A percentile compares a stretch with the other conserved stretches of the same genome.
Evolutionary conservation across 371 early-diverging fungal species (phyloP).

Genomic region (Smittium culicis): DNA sequence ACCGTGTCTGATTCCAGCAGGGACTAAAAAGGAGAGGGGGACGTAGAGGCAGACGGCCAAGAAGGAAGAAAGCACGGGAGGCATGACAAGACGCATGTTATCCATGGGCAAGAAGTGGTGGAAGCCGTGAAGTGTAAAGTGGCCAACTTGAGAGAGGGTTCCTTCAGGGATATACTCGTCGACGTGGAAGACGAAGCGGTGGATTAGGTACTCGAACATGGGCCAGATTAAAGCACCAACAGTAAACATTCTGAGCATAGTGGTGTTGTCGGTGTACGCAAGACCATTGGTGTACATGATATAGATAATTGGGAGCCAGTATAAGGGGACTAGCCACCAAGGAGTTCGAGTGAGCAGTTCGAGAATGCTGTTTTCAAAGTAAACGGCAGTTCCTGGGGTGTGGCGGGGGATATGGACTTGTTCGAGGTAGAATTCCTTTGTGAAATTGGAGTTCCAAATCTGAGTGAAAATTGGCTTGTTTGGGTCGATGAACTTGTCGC

Average conservation of each 20-base stretch:
- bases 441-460: constrained; percentile 50
- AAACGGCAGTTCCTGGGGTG: constrained; percentile 53
- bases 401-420: constrained; percentile 87
- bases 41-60: constrained; percentile 42
- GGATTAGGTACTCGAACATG: constrained; percentile 64
- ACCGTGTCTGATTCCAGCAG: constrained; percentile 36
- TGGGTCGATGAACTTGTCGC: constrained; percentile 64
- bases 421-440: constrained; percentile 67
- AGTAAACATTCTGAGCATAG: constrained; percentile 34
- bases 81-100: constrained; percentile 88
- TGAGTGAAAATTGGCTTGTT: constrained; percentile 68
- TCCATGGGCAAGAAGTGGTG: constrained; percentile 96
- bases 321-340: constrained; percentile 79
- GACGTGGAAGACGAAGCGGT: constrained; percentile 85
- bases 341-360: constrained; percentile 76
- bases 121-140: constrained; percentile 85
- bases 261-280: constrained; percentile 22
- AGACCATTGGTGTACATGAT: constrained; percentile 18
- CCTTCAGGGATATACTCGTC: constrained; percentile 77
- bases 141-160: constrained; percentile 50
- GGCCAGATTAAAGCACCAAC: constrained; percentile 71
- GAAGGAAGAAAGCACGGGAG: constrained; percentile 59
- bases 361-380: constrained; percentile 54
- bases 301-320: constrained; percentile 64
- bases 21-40: constrained; percentile 35